Evolutionary conservation across 352 stramenopile species (phyloP), one percentile per base, ranked within the genome.

Genomic region (Vaucheria bursata): DNA sequence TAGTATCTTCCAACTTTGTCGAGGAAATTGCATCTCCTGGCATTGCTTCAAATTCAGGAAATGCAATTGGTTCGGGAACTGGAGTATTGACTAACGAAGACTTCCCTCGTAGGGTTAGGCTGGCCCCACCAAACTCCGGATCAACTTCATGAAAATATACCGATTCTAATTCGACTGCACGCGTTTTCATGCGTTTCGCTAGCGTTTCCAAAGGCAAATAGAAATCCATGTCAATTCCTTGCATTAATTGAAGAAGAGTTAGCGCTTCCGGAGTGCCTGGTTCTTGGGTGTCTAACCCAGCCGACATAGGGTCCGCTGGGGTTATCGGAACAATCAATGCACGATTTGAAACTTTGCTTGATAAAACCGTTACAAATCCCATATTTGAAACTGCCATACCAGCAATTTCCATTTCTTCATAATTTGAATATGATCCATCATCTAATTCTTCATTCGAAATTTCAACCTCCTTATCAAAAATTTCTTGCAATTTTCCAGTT

Each of bases 171-270:
- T 74, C 79, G 40, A 8, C 36, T 53, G 71, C 50, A 25, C 67
- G 71, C 32, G 75, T 45, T 34, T 71, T 38, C 76, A 81, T 81
- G 5, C 75, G 76, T 45, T 59, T 52, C 39, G 67, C 45, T 1
- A 81, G 29, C 4, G 70, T 71, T 52, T 81, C 76, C 32, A 59
- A 25, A 7, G 76, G 76, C 0, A 81, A 40, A 40, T 81, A 71
- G 5, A 68, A 71, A 39, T 31, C 45, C 12, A 81, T 71, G 70
- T 81, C 76, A 18, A 81, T 81, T 32, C 76, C 76, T 72, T 85
- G 81, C 67, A 85, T 73, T 3, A 85, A 68, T 64, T 85, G 81
- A 37, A 85, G 52, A 0, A 85, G 73, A 6, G 81, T 85, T 2
- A 85, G 34, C 8, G 81, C 81, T 49, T 85, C 81, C 7, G 80